Percentiles rank a stretch among this genome's conserved stretches.
Evolutionary conservation across 805 yeast genomes (phyloP).

Genomic region (Metschnikowia cubensis): DNA sequence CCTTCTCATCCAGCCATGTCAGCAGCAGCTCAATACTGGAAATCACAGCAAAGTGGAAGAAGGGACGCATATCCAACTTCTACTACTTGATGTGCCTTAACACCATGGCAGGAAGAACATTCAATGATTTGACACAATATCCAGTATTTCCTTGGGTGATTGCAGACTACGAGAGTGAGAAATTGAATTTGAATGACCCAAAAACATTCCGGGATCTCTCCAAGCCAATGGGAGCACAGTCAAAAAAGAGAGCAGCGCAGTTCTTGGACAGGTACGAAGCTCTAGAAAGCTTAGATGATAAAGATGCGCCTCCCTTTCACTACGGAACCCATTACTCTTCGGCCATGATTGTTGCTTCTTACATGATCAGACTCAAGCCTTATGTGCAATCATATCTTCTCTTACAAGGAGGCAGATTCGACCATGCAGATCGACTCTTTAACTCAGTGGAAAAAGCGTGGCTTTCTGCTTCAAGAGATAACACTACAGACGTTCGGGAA

Average conservation of each 20-base stretch:
- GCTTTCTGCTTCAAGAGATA: slow-evolving; percentile 73
- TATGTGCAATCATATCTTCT: slow-evolving; percentile 74
- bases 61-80: slow-evolving; percentile 78
- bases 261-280: slow-evolving; percentile 75
- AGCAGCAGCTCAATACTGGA: slow-evolving; percentile 14
- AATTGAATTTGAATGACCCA: slow-evolving; percentile 61
- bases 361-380: slow-evolving; percentile 71
- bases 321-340: slow-evolving; percentile 93
- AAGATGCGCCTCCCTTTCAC: slow-evolving; percentile 70
- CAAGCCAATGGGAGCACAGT: slow-evolving; percentile 92
- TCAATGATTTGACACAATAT: slow-evolving; percentile 84
- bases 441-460: slow-evolving; percentile 74
- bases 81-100: slow-evolving; percentile 76
- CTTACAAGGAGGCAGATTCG: slow-evolving; percentile 85
- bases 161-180: slow-evolving; percentile 72
- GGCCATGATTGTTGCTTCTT: slow-evolving; percentile 88
- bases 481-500: slow-evolving; percentile 85
- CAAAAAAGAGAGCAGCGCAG: slow-evolving; percentile 51
- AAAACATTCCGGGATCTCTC: slow-evolving; percentile 67
- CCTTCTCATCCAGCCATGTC: slow-evolving; percentile 32
- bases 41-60: slow-evolving; percentile 68
- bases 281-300: slow-evolving; percentile 55
- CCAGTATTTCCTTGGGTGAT: slow-evolving; percentile 92
- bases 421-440: slow-evolving; percentile 81
- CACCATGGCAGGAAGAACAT: slow-evolving; percentile 83